Percentiles rank a stretch among this genome's conserved stretches.
These are phyloP conservation scores for Candida pseudoglaebosa DNA, from an alignment of 805 yeast species.

Conservation along the genomic window DNA sequence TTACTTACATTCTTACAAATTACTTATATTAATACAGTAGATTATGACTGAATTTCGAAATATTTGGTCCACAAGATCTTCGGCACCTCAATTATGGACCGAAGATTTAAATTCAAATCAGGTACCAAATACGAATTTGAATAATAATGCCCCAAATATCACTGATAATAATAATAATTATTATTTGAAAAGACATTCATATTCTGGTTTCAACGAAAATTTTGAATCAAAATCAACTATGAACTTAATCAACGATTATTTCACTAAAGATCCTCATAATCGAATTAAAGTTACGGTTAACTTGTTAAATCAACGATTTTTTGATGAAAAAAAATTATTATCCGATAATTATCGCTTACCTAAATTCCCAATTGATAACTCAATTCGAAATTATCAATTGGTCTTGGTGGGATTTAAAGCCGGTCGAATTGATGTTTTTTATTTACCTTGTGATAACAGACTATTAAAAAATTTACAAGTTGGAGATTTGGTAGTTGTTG, in stretches of 20 bases:
- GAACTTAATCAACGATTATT: conserved; percentile 28
- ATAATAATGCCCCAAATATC: too few relatives aligned
- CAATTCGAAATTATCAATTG: conserved; percentile 37
- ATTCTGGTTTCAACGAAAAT: conserved; percentile 7
- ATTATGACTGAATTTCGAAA: conserved; percentile 4
- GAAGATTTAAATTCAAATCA: neutral
- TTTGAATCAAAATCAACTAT: conserved; percentile 10
- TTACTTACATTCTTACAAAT: too few relatives aligned
- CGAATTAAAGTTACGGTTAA: conserved; percentile 33
- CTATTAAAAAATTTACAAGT: conserved; percentile 29
- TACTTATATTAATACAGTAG: too few relatives aligned
- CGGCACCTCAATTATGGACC: conserved; percentile 5
- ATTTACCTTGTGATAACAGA: conserved; percentile 37
- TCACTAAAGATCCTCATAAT: conserved; percentile 34
- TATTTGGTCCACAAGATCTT: conserved; percentile 4
- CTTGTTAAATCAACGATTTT: conserved; percentile 24
- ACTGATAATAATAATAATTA: too few relatives aligned
- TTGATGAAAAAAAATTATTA: conserved; percentile 27
- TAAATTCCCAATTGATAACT: conserved; percentile 32
- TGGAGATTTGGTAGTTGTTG: conserved; percentile 75
- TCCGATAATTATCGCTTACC: conserved; percentile 32
- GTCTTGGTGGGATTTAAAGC: conserved; percentile 73
- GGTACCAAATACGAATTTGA: neutral
- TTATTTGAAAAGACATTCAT: conserved; percentile 11
- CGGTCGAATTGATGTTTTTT: conserved; percentile 75